phyloP scores from a whole-genome alignment of 2,329 filamentous ascomycete genomes.

The Exophiala bonariae region DNA sequence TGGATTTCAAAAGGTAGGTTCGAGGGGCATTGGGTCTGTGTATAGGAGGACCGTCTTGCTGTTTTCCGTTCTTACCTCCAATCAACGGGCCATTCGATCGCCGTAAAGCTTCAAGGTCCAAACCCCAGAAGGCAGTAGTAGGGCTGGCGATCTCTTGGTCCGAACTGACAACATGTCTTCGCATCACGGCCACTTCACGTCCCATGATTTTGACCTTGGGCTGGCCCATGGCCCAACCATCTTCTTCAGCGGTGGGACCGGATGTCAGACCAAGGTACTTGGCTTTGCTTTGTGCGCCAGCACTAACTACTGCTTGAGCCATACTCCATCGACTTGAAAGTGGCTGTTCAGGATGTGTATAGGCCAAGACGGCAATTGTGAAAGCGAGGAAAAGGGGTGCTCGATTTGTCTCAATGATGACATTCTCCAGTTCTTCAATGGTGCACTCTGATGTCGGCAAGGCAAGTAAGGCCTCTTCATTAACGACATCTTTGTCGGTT shows the following conservation, averaged over 20 bases:
- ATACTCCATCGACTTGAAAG: constrained; percentile 80
- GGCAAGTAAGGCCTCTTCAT: constrained; percentile 36
- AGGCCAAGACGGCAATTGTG: constrained; percentile 69
- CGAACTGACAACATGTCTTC: constrained; percentile 59
- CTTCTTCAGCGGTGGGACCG: constrained; percentile 64
- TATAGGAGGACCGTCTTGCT: constrained; percentile 62
- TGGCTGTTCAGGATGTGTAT: constrained; percentile 84
- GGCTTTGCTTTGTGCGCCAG: constrained; percentile 76
- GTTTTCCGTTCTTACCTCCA: constrained; percentile 23
- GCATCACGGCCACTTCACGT: constrained; percentile 72
- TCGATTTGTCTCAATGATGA: constrained; percentile 70
- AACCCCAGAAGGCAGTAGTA: constrained; percentile 54
- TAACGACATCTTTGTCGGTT: constrained; percentile 29
- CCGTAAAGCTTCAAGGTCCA: constrained; percentile 58
- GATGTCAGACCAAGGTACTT: constrained; percentile 70
- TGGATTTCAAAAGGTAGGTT: constrained; percentile 56
- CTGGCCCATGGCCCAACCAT: constrained; percentile 74
- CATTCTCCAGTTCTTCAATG: constrained; percentile 54
- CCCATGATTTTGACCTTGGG: constrained; percentile 72
- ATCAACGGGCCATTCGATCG: constrained; percentile 40
- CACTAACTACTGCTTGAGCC: constrained; percentile 79
- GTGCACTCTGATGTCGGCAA: constrained; percentile 32
- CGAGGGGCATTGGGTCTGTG: constrained; percentile 71
- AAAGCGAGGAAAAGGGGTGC: constrained; percentile 83
- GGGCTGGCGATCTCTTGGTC: constrained; percentile 38